Percentiles rank a stretch among this genome's conserved stretches.
Evolutionary conservation across 2,329 filamentous ascomycete genomes (phyloP).

Genomic region (Xylaria sp.): DNA sequence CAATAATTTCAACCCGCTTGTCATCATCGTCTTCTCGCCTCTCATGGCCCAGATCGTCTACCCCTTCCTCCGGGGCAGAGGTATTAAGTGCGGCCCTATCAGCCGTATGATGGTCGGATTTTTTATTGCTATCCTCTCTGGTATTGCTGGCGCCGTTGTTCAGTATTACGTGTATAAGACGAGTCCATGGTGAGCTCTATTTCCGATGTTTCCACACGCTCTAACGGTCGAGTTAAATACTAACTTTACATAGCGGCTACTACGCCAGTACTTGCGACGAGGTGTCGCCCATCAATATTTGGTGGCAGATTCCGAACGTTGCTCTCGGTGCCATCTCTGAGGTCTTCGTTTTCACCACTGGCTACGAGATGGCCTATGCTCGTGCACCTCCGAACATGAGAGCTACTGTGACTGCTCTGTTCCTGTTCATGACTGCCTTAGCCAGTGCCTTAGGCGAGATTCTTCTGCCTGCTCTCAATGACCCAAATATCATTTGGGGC

Average conservation of each 20-base stretch:
- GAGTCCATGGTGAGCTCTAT: neutral
- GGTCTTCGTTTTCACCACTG: neutral
- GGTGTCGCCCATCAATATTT: neutral
- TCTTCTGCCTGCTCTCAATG: neutral
- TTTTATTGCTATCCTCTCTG: neutral
- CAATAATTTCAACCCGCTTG: neutral
- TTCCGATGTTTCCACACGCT: neutral
- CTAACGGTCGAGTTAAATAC: neutral
- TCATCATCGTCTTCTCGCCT: neutral
- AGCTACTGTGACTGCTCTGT: neutral
- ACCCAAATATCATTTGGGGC: neutral
- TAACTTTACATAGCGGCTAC: neutral
- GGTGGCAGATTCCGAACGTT: neutral
- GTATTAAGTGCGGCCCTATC: neutral
- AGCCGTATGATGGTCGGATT: neutral
- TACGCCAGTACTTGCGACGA: neutral
- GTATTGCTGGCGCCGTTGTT: neutral
- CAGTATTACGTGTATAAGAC: conserved; percentile 2
- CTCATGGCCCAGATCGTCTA: neutral
- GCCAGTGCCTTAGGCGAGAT: neutral
- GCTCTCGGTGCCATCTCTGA: neutral
- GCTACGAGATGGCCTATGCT: neutral
- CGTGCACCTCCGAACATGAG: neutral
- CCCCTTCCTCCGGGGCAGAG: neutral
- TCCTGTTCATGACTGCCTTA: neutral